phyloP scores from a whole-genome alignment of 208 protist genomes.

The Histomonas meleagridis region DNA sequence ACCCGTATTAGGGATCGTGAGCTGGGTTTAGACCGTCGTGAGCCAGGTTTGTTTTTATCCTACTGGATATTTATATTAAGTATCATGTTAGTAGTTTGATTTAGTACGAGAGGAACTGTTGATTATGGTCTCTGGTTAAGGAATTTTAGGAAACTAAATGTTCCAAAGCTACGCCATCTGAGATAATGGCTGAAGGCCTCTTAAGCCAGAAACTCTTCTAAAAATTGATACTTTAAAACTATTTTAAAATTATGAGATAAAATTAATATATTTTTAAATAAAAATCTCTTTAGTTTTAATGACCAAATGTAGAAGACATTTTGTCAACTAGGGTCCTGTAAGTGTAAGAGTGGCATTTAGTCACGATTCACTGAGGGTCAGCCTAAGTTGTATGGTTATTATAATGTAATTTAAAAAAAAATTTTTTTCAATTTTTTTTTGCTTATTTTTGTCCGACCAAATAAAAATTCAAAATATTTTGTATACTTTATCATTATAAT shows the following conservation, averaged over 20 bases:
- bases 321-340: slow-evolving; percentile 45
- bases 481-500: too few relatives aligned
- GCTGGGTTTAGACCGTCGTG: slow-evolving; percentile 68
- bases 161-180: slow-evolving; percentile 50
- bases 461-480: too few relatives aligned
- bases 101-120: slow-evolving; percentile 64
- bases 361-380: slow-evolving; percentile 43
- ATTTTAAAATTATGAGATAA: slow-evolving; percentile 16
- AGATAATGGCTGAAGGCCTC: slow-evolving; percentile 61
- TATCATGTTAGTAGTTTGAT: slow-evolving; percentile 53
- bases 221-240: slow-evolving; percentile 39
- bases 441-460: too few relatives aligned
- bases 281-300: neutral
- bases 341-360: slow-evolving; percentile 47
- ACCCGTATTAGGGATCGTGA: slow-evolving; percentile 63
- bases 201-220: slow-evolving; percentile 58
- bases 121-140: slow-evolving; percentile 53
- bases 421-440: too few relatives aligned
- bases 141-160: slow-evolving; percentile 55
- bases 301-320: slow-evolving; percentile 46
- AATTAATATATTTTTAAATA: neutral
- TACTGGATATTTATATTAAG: slow-evolving; percentile 58
- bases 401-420: too few relatives aligned
- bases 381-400: slow-evolving; percentile 41
- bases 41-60: slow-evolving; percentile 69